These are phyloP conservation scores for Copromyces sp. DNA, from an alignment of 495 filamentous ascomycete genomes.

Conservation along the genomic window DNA sequence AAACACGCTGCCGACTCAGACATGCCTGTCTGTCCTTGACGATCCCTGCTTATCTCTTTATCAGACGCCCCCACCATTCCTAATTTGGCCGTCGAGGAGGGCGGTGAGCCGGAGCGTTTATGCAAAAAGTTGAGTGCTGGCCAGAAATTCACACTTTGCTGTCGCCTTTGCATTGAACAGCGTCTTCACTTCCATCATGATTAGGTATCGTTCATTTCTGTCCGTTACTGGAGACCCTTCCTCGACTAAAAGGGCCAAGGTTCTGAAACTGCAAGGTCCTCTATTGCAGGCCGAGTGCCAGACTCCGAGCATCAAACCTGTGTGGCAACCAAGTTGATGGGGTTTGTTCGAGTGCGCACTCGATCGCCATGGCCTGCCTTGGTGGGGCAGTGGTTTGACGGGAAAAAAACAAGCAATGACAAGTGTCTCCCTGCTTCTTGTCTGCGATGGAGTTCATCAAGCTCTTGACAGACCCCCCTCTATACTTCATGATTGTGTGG, in stretches of 20 bases:
- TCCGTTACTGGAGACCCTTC: neutral
- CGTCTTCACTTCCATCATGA: neutral
- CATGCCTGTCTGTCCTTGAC: slow-evolving; percentile 10
- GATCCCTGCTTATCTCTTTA: slow-evolving; percentile 25
- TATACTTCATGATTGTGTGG: neutral
- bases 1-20: slow-evolving; percentile 8
- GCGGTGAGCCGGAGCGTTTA: slow-evolving; percentile 16
- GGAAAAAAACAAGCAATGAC: neutral
- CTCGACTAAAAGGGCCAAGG: neutral
- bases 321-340: neutral
- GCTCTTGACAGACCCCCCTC: neutral
- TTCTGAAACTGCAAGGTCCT: neutral
- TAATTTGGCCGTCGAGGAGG: slow-evolving; percentile 10
- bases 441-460: neutral
- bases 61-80: slow-evolving; percentile 11
- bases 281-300: neutral
- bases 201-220: neutral
- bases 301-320: neutral
- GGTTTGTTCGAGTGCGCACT: neutral
- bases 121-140: slow-evolving; percentile 10
- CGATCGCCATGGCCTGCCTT: neutral
- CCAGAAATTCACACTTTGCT: neutral
- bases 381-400: neutral
- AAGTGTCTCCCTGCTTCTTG: neutral
- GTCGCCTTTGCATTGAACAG: neutral